A percentile compares a stretch with the other conserved stretches of the same genome.
These are phyloP conservation scores for Penicillium riverlandense DNA, from an alignment of 495 filamentous ascomycete genomes.

Conservation along the genomic window DNA sequence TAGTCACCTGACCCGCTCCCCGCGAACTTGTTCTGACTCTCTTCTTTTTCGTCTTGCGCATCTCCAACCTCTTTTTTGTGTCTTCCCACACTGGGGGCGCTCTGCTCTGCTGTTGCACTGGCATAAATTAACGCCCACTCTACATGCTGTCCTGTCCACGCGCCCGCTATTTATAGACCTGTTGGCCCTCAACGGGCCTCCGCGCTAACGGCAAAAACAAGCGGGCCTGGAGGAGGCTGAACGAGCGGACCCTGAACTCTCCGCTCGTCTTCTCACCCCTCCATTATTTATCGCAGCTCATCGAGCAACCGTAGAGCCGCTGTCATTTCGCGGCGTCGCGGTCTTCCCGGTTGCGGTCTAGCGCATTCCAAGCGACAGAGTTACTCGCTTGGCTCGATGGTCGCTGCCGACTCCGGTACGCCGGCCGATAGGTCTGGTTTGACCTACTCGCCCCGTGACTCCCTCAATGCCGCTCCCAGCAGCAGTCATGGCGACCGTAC, in stretches of 20 bases:
- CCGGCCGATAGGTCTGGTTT: constrained; percentile 19
- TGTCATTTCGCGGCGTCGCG: not conserved
- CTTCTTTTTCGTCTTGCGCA: too few relatives aligned
- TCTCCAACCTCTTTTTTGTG: too few relatives aligned
- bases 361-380: not conserved
- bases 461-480: constrained; percentile 9
- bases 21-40: too few relatives aligned
- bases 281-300: not conserved
- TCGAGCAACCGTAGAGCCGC: not conserved
- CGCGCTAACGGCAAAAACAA: constrained; percentile 10
- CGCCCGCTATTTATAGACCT: not conserved
- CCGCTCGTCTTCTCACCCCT: not conserved
- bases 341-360: constrained; percentile 11
- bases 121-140: not conserved
- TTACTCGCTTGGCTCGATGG: constrained; percentile 8
- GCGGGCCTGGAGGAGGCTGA: constrained; percentile 12
- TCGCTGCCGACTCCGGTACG: constrained; percentile 14
- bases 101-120: constrained; percentile 1
- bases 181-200: constrained; percentile 20
- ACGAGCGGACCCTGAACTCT: not conserved
- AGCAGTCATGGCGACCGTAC: constrained; percentile 6
- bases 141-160: constrained; percentile 1
- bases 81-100: not conserved
- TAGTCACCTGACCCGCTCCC: too few relatives aligned
- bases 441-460: constrained; percentile 1